Percentiles rank a stretch among this genome's conserved stretches.
Conservation (phyloP, 75 land plant genomes). For the Gnetum montanum region DNA sequence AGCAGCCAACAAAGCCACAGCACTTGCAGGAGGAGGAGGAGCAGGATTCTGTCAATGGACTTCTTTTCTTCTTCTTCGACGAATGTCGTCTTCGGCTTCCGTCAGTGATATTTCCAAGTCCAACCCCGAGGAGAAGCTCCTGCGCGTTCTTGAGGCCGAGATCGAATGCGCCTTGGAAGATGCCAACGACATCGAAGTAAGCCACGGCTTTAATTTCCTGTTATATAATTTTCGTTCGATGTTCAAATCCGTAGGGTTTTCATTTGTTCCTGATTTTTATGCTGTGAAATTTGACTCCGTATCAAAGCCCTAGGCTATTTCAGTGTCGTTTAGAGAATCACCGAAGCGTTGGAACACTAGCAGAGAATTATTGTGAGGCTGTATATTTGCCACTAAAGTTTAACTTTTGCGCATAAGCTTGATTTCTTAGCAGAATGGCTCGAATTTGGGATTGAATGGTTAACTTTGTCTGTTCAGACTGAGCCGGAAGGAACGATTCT, state of each 20-base stretch:
- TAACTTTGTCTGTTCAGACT: neutral
- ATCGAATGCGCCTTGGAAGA: constrained; percentile 28
- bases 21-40: too few relatives aligned
- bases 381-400: too few relatives aligned
- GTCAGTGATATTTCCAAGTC: constrained; percentile 8
- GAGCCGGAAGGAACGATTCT: constrained; percentile 31
- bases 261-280: neutral
- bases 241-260: neutral
- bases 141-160: constrained; percentile 22
- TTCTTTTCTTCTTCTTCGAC: too few relatives aligned
- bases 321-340: neutral
- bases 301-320: neutral
- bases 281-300: neutral
- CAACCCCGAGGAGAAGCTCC: constrained; percentile 16
- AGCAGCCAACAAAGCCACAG: too few relatives aligned
- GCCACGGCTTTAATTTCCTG: neutral
- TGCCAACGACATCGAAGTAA: constrained; percentile 16
- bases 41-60: too few relatives aligned
- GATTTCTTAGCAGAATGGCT: neutral
- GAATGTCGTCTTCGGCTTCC: too few relatives aligned
- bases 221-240: neutral
- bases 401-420: too few relatives aligned
- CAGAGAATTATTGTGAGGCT: neutral
- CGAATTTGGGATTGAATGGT: neutral
- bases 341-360: neutral